These are phyloP conservation scores for Fraxinus excelsior DNA, from an alignment of 257 asterid genomes.

Conservation along the genomic window DNA sequence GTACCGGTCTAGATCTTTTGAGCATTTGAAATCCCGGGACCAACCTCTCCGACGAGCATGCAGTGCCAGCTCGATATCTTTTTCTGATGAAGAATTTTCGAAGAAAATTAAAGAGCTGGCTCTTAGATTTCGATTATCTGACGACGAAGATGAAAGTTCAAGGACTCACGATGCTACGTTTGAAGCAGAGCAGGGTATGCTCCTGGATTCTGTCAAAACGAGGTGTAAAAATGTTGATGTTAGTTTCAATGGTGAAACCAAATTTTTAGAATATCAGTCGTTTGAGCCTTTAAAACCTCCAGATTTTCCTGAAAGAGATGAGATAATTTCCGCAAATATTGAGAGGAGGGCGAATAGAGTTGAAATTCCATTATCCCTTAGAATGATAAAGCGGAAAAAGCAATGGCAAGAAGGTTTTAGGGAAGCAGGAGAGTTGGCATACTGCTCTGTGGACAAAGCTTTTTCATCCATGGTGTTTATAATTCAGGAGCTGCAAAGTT, in stretches of 20 bases:
- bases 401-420: conserved; percentile 72
- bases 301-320: conserved; percentile 52
- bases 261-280: conserved; percentile 30
- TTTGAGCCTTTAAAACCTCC: conserved; percentile 60
- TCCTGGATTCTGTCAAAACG: neutral
- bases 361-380: conserved; percentile 81
- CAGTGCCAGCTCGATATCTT: conserved; percentile 64
- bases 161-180: neutral
- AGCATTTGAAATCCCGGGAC: conserved; percentile 29
- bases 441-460: conserved; percentile 79
- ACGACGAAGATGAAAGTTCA: conserved; percentile 27
- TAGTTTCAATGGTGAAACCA: conserved; percentile 21
- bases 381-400: conserved; percentile 71
- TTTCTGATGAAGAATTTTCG: conserved; percentile 83
- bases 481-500: conserved; percentile 81
- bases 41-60: conserved; percentile 42
- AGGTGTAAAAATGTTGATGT: conserved; percentile 15
- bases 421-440: conserved; percentile 69
- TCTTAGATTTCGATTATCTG: conserved; percentile 38
- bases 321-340: conserved; percentile 55
- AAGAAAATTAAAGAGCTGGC: conserved; percentile 56
- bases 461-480: conserved; percentile 96
- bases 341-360: conserved; percentile 72
- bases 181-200: conserved; percentile 2
- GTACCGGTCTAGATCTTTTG: conserved; percentile 51